Evolutionary conservation across 495 filamentous ascomycete genomes (phyloP).

Genomic region (Trichocladium uniseriatum): DNA sequence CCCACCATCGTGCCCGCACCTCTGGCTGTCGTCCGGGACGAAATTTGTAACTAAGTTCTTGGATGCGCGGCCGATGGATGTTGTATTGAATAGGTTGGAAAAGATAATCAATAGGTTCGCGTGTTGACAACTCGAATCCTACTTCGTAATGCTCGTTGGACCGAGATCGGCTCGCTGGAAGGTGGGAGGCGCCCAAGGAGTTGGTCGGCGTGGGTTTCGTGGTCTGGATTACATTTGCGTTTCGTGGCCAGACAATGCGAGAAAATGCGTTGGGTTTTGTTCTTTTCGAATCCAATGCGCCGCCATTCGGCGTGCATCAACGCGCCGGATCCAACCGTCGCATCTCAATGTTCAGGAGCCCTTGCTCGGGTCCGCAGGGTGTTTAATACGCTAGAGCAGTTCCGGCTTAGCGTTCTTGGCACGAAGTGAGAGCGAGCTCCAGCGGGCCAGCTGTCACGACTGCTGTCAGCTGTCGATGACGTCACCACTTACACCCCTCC

Average conservation of each 20-base stretch:
- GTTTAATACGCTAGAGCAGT: background rate
- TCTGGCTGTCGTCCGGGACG: background rate
- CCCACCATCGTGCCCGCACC: conserved; percentile 34
- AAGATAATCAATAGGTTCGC: background rate
- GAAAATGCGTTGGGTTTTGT: background rate
- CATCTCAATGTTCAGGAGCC: conserved; percentile 8
- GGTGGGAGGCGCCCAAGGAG: background rate
- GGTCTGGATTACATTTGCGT: background rate
- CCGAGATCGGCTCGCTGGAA: background rate
- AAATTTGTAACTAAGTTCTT: too few relatives aligned
- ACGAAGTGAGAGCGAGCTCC: background rate
- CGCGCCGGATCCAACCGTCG: conserved; percentile 1
- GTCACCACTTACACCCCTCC: conserved; percentile 17
- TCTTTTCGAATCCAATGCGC: background rate
- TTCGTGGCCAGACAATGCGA: background rate
- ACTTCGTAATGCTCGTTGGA: too few relatives aligned
- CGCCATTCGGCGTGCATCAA: conserved; percentile 7
- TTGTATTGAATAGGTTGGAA: background rate
- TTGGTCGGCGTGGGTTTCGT: background rate
- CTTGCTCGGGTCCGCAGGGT: conserved; percentile 4
- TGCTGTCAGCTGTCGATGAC: conserved; percentile 18
- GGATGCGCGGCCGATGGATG: background rate
- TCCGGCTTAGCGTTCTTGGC: background rate
- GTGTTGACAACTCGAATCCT: too few relatives aligned
- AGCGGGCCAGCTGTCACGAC: background rate